Conservation (phyloP, 129 eudicot species). For the Flaveria trinervia region DNA sequence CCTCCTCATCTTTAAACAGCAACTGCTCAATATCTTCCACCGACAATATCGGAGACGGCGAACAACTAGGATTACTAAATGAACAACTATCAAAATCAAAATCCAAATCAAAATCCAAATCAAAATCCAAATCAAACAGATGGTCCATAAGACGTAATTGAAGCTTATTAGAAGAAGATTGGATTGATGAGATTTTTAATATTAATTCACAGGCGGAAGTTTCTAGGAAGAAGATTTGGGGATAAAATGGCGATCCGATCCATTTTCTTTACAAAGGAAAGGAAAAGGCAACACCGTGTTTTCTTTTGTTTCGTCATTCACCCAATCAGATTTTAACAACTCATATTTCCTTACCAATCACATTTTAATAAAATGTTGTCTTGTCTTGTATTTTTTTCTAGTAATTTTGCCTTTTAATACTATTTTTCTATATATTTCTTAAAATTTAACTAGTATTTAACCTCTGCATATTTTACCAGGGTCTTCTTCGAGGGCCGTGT, state of each 20-base stretch:
- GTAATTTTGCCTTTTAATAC: too few relatives aligned
- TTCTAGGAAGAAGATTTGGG: conserved; percentile 1
- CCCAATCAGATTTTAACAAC: conserved; percentile 43
- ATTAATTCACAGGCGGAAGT: conserved; percentile 14
- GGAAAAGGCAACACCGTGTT: neutral
- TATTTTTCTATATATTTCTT: too few relatives aligned
- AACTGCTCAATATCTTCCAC: conserved; percentile 51
- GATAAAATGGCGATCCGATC: neutral
- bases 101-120: conserved; percentile 16
- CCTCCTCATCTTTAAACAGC: conserved; percentile 50
- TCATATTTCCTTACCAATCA: neutral
- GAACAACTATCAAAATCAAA: neutral
- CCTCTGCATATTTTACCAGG: too few relatives aligned
- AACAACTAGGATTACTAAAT: conserved; percentile 24
- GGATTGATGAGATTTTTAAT: neutral
- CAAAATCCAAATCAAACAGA: conserved; percentile 29
- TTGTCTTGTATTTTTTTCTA: too few relatives aligned
- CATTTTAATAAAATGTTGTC: too few relatives aligned
- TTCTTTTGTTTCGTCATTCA: conserved; percentile 35
- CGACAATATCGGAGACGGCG: conserved; percentile 34
- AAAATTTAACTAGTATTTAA: too few relatives aligned
- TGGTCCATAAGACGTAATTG: conserved; percentile 38
- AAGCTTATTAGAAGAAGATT: neutral
- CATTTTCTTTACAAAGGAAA: conserved; percentile 20
- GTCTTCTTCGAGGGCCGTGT: too few relatives aligned